A percentile compares a stretch with the other conserved stretches of the same genome.
Conservation (phyloP, 371 early-diverging fungal species). For the Mucor saturninus region DNA sequence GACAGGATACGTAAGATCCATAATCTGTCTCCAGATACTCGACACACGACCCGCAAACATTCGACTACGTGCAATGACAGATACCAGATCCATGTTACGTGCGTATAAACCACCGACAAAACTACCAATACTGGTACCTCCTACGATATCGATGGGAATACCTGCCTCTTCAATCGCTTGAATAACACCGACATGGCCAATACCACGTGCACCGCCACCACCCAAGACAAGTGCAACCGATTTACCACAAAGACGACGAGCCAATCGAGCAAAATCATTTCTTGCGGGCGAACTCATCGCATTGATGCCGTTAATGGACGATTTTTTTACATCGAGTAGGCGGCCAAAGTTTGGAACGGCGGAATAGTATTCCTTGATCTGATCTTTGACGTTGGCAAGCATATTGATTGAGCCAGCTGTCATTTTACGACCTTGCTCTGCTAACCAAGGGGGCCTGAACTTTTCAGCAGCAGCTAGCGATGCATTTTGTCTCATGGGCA, state of each 20-base stretch:
- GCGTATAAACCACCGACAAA: constrained; percentile 98
- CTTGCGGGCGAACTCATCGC: constrained; percentile 36
- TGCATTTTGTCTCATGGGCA: constrained; percentile 67
- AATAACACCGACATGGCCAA: constrained; percentile 96
- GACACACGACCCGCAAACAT: constrained; percentile 84
- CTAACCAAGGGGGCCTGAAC: constrained; percentile 58
- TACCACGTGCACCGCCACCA: constrained; percentile 99
- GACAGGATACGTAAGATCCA: constrained; percentile 97
- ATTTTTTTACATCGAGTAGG: constrained; percentile 41
- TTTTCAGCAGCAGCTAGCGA: constrained; percentile 29
- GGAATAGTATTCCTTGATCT: constrained; percentile 72
- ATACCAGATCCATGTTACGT: constrained; percentile 84
- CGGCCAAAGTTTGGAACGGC: constrained; percentile 41
- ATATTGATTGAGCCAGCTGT: constrained; percentile 57
- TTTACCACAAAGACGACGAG: constrained; percentile 91
- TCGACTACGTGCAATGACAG: constrained; percentile 86
- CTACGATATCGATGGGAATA: constrained; percentile 98
- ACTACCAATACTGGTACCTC: constrained; percentile 98
- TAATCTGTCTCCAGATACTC: constrained; percentile 86
- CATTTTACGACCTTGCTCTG: constrained; percentile 60
- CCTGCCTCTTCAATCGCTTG: constrained; percentile 98
- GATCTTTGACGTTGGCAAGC: constrained; percentile 68
- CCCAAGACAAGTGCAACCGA: constrained; percentile 99
- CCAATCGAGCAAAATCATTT: constrained; percentile 86
- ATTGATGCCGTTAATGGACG: constrained; percentile 20